Conservation (phyloP, 805 yeast genomes). For the Schizosaccharomyces octosporus region DNA sequence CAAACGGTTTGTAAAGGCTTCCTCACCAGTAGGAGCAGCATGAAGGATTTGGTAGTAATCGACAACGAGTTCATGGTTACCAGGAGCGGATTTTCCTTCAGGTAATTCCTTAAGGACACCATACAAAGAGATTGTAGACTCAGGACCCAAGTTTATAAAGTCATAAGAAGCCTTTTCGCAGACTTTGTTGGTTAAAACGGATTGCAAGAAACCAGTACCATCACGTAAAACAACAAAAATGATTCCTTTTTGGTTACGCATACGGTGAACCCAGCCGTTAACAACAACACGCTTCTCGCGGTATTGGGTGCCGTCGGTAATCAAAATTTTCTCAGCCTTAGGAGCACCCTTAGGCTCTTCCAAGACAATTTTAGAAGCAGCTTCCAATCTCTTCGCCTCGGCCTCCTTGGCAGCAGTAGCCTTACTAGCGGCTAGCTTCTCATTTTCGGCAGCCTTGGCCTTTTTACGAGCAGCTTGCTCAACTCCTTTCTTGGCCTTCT, state of each 20-base stretch:
- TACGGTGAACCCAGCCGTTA: conserved; percentile 90
- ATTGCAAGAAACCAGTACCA: conserved; percentile 77
- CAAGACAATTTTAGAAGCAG: conserved; percentile 53
- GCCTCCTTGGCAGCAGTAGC: conserved; percentile 31
- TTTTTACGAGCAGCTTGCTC: conserved; percentile 69
- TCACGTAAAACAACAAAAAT: conserved; percentile 83
- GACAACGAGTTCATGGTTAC: conserved; percentile 79
- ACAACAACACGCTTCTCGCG: conserved; percentile 52
- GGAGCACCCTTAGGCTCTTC: conserved; percentile 54
- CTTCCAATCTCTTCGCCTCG: conserved; percentile 52
- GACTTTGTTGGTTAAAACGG: conserved; percentile 70
- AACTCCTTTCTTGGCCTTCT: conserved; percentile 89
- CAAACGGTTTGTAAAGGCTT: conserved; percentile 78
- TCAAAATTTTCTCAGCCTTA: conserved; percentile 39
- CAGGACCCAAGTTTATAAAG: conserved; percentile 67
- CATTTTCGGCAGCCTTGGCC: conserved; percentile 33
- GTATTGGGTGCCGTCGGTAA: conserved; percentile 26
- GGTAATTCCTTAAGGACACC: conserved; percentile 71
- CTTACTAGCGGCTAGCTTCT: conserved; percentile 26
- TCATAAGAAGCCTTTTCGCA: conserved; percentile 51
- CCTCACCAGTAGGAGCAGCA: conserved; percentile 89
- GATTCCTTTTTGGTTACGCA: conserved; percentile 76
- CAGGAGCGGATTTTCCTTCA: conserved; percentile 92
- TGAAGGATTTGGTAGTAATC: conserved; percentile 80
- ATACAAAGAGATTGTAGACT: conserved; percentile 54